phyloP scores from a whole-genome alignment of 768 basidiomycete species.

The Coprinopsis marcescibilis region DNA sequence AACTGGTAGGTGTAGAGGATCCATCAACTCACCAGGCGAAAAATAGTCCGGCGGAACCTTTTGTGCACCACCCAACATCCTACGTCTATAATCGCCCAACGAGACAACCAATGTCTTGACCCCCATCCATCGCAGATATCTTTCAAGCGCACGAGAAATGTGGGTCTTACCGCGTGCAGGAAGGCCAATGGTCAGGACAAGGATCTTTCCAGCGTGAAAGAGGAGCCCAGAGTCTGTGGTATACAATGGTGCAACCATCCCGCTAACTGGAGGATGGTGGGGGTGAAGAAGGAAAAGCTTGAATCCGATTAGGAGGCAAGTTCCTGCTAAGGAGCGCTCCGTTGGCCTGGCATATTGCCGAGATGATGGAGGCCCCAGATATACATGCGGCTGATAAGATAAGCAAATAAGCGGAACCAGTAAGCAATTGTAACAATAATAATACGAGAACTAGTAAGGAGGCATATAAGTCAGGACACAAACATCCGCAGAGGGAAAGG shows the following conservation, averaged over 20 bases:
- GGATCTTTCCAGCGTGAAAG: slow-evolving; percentile 92
- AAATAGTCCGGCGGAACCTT: slow-evolving; percentile 93
- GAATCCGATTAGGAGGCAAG: neutral
- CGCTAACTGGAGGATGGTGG: neutral
- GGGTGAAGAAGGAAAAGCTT: neutral
- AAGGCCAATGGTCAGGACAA: slow-evolving; percentile 87
- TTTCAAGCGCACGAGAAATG: slow-evolving; percentile 89
- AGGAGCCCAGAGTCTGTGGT: slow-evolving; percentile 84
- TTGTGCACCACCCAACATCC: slow-evolving; percentile 82
- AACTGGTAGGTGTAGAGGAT: neutral
- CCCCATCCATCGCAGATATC: slow-evolving; percentile 98
- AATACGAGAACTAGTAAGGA: slow-evolving; percentile 5
- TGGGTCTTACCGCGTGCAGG: slow-evolving; percentile 97
- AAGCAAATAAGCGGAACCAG: slow-evolving; percentile 7
- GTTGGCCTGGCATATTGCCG: neutral
- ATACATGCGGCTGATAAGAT: slow-evolving; percentile 17
- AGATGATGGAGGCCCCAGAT: no score
- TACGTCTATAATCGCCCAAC: slow-evolving; percentile 90
- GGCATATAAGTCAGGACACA: neutral
- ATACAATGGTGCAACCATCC: slow-evolving; percentile 95
- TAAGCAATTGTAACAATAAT: slow-evolving; percentile 7
- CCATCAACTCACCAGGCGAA: slow-evolving; percentile 50
- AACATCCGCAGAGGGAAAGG: neutral
- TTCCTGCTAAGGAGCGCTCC: neutral
- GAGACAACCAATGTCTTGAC: slow-evolving; percentile 95